These are phyloP conservation scores for Sporothrix brasiliensis DNA, from an alignment of 2,329 filamentous ascomycete genomes.

Conservation along the genomic window DNA sequence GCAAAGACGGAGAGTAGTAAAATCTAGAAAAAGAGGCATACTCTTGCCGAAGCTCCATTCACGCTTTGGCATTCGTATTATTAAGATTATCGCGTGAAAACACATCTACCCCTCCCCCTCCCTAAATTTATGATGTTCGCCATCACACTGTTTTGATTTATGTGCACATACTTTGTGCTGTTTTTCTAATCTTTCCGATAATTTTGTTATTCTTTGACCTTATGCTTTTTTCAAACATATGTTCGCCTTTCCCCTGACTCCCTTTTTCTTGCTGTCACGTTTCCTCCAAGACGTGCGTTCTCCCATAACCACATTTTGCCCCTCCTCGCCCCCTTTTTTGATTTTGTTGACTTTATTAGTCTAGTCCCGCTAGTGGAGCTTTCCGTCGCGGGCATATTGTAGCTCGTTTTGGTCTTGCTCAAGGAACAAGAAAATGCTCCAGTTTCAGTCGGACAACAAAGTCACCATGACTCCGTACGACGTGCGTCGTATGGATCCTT, in stretches of 20 bases:
- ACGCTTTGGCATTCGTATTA: neutral
- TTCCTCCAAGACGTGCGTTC: neutral
- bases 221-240: neutral
- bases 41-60: neutral
- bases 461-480: neutral
- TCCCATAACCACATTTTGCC: neutral
- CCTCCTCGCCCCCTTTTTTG: conserved; percentile 17
- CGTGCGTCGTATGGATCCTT: neutral
- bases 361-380: conserved; percentile 27
- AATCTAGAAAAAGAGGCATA: neutral
- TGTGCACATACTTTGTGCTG: neutral
- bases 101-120: conserved; percentile 1
- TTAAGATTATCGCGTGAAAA: conserved; percentile 21
- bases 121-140: neutral
- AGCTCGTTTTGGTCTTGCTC: neutral
- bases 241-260: no score
- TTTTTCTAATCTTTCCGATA: neutral
- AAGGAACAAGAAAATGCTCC: conserved; percentile 16
- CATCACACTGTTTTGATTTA: neutral
- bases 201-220: neutral
- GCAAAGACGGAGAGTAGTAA: neutral
- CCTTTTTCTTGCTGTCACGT: neutral
- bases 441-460: conserved; percentile 19
- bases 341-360: conserved; percentile 18
- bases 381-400: conserved; percentile 17